Percentiles rank a stretch among this genome's conserved stretches.
phyloP scores from a whole-genome alignment of 2,329 filamentous ascomycete genomes.

The Colletotrichum shisoi region DNA sequence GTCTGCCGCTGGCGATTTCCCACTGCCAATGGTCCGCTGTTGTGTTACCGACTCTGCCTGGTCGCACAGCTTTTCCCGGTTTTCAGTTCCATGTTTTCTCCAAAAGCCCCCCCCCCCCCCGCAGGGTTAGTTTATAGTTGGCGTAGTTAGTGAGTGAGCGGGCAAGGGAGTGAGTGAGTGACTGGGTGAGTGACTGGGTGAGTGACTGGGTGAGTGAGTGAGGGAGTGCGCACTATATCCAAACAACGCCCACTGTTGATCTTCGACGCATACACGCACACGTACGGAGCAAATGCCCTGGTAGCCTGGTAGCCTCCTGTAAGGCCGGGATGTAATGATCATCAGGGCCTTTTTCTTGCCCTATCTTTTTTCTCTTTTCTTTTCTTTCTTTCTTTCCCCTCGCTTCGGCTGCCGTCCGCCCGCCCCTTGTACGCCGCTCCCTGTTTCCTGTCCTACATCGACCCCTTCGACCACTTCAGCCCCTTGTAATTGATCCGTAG shows the following conservation, averaged over 20 bases:
- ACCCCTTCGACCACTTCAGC: not conserved
- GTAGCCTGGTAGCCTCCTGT: too few species aligned
- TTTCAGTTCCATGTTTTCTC: not conserved
- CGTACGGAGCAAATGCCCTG: constrained; percentile 1
- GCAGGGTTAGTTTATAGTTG: not conserved
- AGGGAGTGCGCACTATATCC: too few species aligned
- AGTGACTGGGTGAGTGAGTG: too few species aligned
- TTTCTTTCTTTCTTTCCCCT: constrained; percentile 2
- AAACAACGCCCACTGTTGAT: constrained; percentile 11
- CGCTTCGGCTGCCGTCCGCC: constrained; percentile 12
- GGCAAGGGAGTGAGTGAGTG: too few species aligned
- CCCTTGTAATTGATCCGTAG: constrained; percentile 4
- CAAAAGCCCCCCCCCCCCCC: too few species aligned
- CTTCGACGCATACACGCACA: constrained; percentile 9
- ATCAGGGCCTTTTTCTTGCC: constrained; percentile 27
- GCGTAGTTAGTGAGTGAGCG: too few species aligned
- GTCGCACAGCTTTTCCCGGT: not conserved
- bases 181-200: too few species aligned
- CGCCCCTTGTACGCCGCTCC: constrained; percentile 7
- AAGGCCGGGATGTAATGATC: constrained; percentile 14
- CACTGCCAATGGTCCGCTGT: constrained; percentile 17
- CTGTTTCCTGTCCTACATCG: not conserved
- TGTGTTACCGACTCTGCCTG: not conserved
- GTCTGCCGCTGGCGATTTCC: constrained; percentile 9
- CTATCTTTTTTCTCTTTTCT: not conserved